phyloP scores from a whole-genome alignment of 169 alveolate genomes.

The Plasmodium vinckei region DNA sequence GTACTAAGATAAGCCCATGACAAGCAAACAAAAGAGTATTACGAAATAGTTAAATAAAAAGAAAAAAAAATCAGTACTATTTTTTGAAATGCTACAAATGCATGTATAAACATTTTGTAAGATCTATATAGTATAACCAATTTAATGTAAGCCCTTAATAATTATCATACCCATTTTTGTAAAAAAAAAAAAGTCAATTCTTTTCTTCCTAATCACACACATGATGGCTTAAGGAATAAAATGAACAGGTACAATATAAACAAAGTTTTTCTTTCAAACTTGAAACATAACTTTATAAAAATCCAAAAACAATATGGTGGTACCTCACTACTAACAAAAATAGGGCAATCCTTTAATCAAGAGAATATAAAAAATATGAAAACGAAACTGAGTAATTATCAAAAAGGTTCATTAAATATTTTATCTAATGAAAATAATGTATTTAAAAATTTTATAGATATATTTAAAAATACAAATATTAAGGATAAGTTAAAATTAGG shows the following conservation, averaged over 20 bases:
- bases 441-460: conserved; percentile 63
- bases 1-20: no score
- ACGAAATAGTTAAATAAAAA: no score
- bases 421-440: not conserved
- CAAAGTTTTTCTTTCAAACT: conserved; percentile 5
- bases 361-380: conserved; percentile 52
- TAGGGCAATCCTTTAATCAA: conserved; percentile 67
- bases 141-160: no score
- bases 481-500: conserved; percentile 22
- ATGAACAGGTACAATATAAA: not conserved
- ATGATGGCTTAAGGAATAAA: not conserved
- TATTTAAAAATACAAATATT: conserved; percentile 30
- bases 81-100: no score
- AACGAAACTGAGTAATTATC: conserved; percentile 17
- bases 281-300: conserved; percentile 18
- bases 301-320: conserved; percentile 47
- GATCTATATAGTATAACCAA: no score
- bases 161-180: no score
- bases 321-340: conserved; percentile 41
- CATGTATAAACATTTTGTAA: no score
- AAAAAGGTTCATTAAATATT: not conserved
- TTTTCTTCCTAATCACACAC: no score
- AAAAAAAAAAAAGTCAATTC: no score
- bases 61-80: no score
- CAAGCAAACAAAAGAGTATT: no score